Percentiles rank a stretch among this genome's conserved stretches.
These are phyloP conservation scores for Aspergillus baeticus DNA, from an alignment of 495 filamentous ascomycete genomes.

Conservation along the genomic window DNA sequence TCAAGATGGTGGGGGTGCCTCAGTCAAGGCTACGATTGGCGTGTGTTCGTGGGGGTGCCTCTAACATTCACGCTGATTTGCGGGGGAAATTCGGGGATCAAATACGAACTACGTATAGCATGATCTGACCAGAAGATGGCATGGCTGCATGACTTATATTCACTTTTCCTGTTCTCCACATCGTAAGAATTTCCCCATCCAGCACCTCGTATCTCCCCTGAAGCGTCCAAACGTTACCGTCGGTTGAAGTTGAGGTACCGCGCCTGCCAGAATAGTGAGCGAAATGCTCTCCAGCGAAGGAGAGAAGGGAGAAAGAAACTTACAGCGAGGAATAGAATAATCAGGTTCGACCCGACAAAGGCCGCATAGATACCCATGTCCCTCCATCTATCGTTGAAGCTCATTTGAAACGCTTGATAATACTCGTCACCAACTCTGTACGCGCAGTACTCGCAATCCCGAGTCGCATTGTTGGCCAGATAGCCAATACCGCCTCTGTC, in stretches of 20 bases:
- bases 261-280: constrained; percentile 36
- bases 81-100: constrained; percentile 3
- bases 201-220: too few relatives aligned
- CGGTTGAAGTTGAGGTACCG: constrained; percentile 67
- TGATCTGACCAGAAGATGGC: too few relatives aligned
- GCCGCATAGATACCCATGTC: constrained; percentile 75
- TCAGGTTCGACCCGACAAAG: constrained; percentile 73
- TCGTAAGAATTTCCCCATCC: too few relatives aligned
- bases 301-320: constrained; percentile 8
- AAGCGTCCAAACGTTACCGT: constrained; percentile 34
- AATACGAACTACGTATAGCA: too few relatives aligned
- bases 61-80: neutral
- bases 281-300: constrained; percentile 23
- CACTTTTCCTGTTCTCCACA: neutral
- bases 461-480: constrained; percentile 45
- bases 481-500: constrained; percentile 51
- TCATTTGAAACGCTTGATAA: constrained; percentile 61
- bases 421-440: constrained; percentile 78
- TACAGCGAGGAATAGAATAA: constrained; percentile 67
- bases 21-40: neutral
- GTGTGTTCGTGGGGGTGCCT: neutral
- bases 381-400: constrained; percentile 68
- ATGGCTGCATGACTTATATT: too few relatives aligned
- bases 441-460: constrained; percentile 52
- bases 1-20: neutral